Evolutionary conservation across 192 early-diverging fungal genomes (phyloP), one percentile per base, ranked within the genome.

Genomic region (Mortierella antarctica): DNA sequence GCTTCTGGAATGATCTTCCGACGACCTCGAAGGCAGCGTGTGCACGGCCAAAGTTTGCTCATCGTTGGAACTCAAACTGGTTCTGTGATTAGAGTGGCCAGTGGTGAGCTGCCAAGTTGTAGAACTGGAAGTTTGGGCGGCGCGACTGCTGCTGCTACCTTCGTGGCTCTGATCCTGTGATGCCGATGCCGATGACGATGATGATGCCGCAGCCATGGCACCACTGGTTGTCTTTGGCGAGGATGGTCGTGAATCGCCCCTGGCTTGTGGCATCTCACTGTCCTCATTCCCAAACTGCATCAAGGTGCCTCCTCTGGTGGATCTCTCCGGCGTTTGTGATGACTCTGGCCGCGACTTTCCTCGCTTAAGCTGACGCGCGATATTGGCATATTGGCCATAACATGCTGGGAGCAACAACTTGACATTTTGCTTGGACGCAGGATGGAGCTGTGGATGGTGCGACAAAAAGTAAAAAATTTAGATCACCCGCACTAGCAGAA

Each of bases 341-440:
- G 63, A 55, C 12, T 57, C 23, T 47, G 65, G 56, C 44, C 53
- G 57, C 49, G 48, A 7, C 5, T 46, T 39, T 17, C 20, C 72
- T 39, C 21, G 67, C 46, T 57, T 66, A 9, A 68, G 18, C 18
- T 58, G 60, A 1, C 77, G 70, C 12, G 57, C 18, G 13, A 54
- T 68, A 46, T 80, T 80, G 65, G 77, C 77, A 56, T 63, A 70
- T 18, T 68, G 77, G 5, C 55, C 57, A 17, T 80, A 80, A 14
- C 70, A 65, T 3, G 65, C 51, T 12, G 62, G 57, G 31, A 72
- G 11, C 2, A 72, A 59, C 18, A 59, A 21, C 53, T 71, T 66
- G 2, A 72, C 46, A 31, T 80, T 80, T 54, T 71, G 65, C 52
- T 62, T 71, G 11, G 69, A 72, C 9, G 65, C 41, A 9, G 77